phyloP scores from a whole-genome alignment of 805 yeast genomes.

The Monosporozyma servazzii region DNA sequence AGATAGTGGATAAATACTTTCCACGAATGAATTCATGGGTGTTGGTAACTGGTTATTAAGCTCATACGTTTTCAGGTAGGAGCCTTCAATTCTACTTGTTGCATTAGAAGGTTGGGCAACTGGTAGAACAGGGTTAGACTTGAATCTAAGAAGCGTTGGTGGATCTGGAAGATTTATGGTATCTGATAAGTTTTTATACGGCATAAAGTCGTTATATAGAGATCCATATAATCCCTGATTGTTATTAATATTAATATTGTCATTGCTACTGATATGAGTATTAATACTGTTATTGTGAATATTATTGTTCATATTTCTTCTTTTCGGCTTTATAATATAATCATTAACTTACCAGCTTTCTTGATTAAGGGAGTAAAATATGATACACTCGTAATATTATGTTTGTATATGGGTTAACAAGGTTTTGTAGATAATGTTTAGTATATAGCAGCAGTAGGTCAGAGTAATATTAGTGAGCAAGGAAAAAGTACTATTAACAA shows the following conservation, averaged over 20 bases:
- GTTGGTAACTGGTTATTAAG: conserved; percentile 1
- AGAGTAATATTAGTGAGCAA: neutral
- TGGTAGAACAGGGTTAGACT: neutral
- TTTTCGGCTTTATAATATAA: neutral
- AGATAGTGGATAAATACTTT: conserved; percentile 2
- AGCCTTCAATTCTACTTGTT: neutral
- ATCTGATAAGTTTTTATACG: neutral
- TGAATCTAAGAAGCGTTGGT: neutral
- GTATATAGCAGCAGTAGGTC: neutral
- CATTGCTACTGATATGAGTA: neutral
- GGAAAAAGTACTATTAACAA: neutral
- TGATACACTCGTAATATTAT: neutral
- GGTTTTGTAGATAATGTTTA: neutral
- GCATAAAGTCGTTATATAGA: neutral
- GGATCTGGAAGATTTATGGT: neutral
- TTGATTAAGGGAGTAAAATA: neutral
- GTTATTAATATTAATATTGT: neutral
- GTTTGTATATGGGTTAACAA: neutral
- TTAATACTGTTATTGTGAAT: neutral
- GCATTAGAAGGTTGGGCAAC: neutral
- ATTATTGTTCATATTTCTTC: neutral
- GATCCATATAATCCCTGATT: neutral
- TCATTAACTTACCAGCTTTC: neutral
- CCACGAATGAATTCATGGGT: conserved; percentile 4
- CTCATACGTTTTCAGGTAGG: neutral